Evolutionary conservation across 768 basidiomycete genomes (phyloP).

Genomic region (Cyathus striatus): DNA sequence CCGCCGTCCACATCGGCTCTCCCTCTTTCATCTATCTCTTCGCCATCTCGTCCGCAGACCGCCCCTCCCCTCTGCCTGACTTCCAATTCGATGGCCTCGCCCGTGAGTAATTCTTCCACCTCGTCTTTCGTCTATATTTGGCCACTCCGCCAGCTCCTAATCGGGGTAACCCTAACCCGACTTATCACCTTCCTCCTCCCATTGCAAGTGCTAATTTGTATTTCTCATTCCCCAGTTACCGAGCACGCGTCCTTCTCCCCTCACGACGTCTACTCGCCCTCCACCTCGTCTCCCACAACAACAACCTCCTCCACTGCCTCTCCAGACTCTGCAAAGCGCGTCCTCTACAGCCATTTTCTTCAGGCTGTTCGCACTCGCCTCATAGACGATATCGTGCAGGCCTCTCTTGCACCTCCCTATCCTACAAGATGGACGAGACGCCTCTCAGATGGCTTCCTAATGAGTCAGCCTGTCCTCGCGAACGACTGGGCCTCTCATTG

Average conservation of each 20-base stretch:
- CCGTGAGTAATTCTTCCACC: conserved; percentile 33
- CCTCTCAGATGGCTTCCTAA: conserved; percentile 60
- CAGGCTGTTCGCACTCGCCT: conserved; percentile 54
- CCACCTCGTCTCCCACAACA: too few species aligned
- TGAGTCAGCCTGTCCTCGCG: conserved; percentile 34
- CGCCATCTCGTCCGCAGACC: conserved; percentile 30
- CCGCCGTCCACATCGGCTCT: conserved; percentile 42
- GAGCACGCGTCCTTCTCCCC: not conserved
- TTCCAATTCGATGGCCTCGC: conserved; percentile 45
- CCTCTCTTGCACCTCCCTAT: conserved; percentile 22
- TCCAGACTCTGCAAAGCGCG: conserved; percentile 37
- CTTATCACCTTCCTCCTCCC: not conserved
- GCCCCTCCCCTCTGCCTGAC: conserved; percentile 24
- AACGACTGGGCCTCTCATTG: conserved; percentile 65
- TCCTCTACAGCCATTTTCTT: conserved; percentile 47
- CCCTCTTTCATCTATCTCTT: conserved; percentile 55
- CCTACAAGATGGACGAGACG: conserved; percentile 33
- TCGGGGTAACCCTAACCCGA: conserved; percentile 4
- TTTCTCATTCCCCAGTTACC: not conserved
- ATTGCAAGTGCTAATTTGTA: too few species aligned
- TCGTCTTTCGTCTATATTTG: conserved; percentile 4
- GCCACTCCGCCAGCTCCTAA: conserved; percentile 6
- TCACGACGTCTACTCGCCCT: conserved; percentile 5
- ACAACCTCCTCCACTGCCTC: conserved; percentile 15
- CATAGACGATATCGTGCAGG: conserved; percentile 48